These are phyloP conservation scores for Annulohypoxylon nitens DNA, from an alignment of 495 filamentous ascomycete genomes.

Conservation along the genomic window DNA sequence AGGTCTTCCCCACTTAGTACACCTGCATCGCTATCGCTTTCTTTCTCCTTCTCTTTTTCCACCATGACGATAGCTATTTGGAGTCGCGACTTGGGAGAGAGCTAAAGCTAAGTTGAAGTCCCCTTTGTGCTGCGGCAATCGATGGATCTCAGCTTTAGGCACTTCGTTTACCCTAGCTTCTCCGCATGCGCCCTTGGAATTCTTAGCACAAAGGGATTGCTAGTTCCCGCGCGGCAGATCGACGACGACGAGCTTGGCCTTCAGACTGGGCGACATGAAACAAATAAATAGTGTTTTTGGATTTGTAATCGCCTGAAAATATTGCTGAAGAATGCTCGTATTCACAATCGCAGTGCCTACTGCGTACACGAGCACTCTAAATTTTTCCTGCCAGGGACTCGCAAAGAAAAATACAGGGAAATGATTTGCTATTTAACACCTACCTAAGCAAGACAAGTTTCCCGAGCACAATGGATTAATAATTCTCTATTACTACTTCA, in stretches of 20 bases:
- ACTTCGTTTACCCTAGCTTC: conserved; percentile 15
- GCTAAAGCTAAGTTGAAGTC: neutral
- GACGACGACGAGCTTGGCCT: neutral
- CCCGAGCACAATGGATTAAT: conserved; percentile 1
- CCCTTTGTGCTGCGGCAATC: neutral
- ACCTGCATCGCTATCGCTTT: conserved; percentile 21
- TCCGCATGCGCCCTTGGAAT: conserved; percentile 1
- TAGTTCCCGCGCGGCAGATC: neutral
- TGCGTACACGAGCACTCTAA: neutral
- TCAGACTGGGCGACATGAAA: neutral
- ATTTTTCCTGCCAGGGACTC: neutral
- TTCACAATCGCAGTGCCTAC: neutral
- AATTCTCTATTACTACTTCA: conserved; percentile 15
- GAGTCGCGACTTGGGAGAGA: too few relatives aligned
- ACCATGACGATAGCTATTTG: neutral
- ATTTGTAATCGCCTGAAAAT: neutral
- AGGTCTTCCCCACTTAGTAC: conserved; percentile 14
- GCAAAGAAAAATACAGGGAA: neutral
- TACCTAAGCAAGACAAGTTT: neutral
- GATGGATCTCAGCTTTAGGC: neutral
- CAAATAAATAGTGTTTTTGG: neutral
- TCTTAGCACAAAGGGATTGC: neutral
- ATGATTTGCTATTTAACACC: neutral
- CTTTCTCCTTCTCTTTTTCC: conserved; percentile 32
- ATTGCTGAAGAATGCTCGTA: neutral